Conservation (phyloP, 2,329 filamentous ascomycete genomes). For the Neofusicoccum laricinum region DNA sequence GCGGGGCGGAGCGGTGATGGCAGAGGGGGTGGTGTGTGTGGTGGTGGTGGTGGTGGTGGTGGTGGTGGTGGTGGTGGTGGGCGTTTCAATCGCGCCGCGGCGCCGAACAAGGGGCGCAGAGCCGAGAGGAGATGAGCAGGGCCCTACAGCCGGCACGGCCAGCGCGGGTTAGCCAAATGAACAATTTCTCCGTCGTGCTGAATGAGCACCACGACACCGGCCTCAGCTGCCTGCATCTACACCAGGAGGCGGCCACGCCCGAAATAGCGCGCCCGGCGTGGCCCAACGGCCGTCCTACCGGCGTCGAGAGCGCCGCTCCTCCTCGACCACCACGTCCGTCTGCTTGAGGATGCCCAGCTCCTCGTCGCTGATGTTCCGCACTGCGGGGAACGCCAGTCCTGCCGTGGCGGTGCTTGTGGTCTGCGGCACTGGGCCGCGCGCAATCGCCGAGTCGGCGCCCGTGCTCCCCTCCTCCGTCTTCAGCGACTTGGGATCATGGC, state of each 20-base stretch:
- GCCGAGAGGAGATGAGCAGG: background rate
- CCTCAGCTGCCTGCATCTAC: background rate
- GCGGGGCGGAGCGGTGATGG: constrained; percentile 1
- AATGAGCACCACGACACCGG: background rate
- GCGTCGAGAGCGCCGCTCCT: background rate
- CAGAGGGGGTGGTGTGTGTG: background rate
- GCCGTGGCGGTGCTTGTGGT: background rate
- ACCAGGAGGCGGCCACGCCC: no score
- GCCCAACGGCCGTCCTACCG: background rate
- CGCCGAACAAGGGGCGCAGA: background rate
- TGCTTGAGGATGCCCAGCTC: constrained; percentile 5
- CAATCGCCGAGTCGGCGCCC: no score
- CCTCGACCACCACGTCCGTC: background rate
- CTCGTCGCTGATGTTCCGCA: background rate
- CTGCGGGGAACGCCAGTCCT: background rate
- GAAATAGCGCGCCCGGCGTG: no score
- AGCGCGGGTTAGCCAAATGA: background rate
- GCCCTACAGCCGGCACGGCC: background rate
- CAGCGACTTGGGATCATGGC: background rate
- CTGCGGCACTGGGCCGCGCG: background rate
- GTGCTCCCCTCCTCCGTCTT: background rate
- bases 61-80: background rate
- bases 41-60: background rate
- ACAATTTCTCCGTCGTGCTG: background rate
- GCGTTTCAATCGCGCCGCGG: background rate